Percentiles rank a stretch among this genome's conserved stretches.
Evolutionary conservation across 768 basidiomycete genomes (phyloP).

Genomic region (Suillus brevipes): DNA sequence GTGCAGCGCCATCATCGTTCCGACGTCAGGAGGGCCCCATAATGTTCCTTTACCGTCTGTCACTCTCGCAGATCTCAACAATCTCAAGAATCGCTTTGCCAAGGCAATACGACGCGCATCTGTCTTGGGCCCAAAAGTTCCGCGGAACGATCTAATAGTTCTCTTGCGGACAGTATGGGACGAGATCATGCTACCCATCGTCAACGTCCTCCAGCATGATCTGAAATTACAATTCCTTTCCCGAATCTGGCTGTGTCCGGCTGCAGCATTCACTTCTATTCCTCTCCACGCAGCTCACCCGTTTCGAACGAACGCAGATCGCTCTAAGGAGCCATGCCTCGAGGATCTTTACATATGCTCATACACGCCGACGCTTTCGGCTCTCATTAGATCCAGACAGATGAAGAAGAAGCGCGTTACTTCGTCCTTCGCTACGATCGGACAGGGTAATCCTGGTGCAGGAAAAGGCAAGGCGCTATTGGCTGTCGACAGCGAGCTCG

Average conservation of each 20-base stretch:
- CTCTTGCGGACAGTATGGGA: neutral
- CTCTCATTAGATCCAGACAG: neutral
- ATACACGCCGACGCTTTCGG: neutral
- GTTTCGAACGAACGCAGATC: neutral
- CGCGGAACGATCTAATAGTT: neutral
- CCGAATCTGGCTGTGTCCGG: neutral
- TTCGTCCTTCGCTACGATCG: neutral
- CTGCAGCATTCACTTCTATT: neutral
- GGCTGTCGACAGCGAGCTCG: neutral
- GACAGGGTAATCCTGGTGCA: neutral
- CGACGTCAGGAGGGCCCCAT: neutral
- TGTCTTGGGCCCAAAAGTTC: neutral
- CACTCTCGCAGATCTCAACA: slow-evolving; percentile 3
- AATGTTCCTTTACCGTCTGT: neutral
- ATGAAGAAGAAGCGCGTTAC: neutral
- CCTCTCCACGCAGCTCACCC: neutral
- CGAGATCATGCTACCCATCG: neutral
- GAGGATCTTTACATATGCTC: neutral
- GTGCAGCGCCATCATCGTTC: neutral
- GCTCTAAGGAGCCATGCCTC: neutral
- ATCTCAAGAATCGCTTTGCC: slow-evolving; percentile 8
- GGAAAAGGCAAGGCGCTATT: neutral
- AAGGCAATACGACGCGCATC: slow-evolving; percentile 6
- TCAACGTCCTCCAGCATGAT: neutral
- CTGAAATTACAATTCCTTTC: neutral